Evolutionary conservation across 2,329 filamentous ascomycete genomes (phyloP), one percentile per base, ranked within the genome.

Genomic region (Pseudopyricularia javanii): DNA sequence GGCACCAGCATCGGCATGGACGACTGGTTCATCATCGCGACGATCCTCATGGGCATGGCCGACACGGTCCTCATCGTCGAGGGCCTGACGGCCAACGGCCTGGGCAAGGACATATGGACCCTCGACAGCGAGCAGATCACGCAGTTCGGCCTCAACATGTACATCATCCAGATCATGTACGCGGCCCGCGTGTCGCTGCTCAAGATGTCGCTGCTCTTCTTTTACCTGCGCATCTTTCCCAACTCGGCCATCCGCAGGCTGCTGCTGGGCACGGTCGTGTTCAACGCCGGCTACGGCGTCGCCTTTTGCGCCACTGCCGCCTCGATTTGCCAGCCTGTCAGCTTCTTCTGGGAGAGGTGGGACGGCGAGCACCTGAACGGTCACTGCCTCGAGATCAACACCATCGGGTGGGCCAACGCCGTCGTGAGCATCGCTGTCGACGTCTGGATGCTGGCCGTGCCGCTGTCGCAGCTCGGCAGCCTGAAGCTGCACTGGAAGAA

Each of bases 221-320:
- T 80, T 61, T 80, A 78, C 57, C 63, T 75, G 3, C 70, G 74
- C 45, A 72, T 80, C 49, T 80, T 80, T 55, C 73, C 74, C 0
- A 60, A 62, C 0, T 54, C 54, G 0, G 22, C 8, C 12, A 49
- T 49, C 26, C 59, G 62, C 4, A 57, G 59, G 7, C 17, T 68
- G 12, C 59, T 71, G 0, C 67, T 65, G 59, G 60, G 56, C 4
- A 65, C 65, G 1, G 58, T 66, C 2, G 45, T 54, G 7, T 61
- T 73, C 43, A 66, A 62, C 17, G 54, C 56, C 1, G 32, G 60
- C 1, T 66, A 59, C 15, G 64, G 63, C 1, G 37, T 65, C 1
- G 53, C 60, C 0, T 73, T 70, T 45, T 53, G 62, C 2, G 49
- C 69, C 2, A 55, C 62, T 2, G 62, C 59, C 4, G 59, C 68